Percentiles rank a stretch among this genome's conserved stretches.
phyloP scores from a whole-genome alignment of 345 rosid species.

The Eucalyptus leucophloia region DNA sequence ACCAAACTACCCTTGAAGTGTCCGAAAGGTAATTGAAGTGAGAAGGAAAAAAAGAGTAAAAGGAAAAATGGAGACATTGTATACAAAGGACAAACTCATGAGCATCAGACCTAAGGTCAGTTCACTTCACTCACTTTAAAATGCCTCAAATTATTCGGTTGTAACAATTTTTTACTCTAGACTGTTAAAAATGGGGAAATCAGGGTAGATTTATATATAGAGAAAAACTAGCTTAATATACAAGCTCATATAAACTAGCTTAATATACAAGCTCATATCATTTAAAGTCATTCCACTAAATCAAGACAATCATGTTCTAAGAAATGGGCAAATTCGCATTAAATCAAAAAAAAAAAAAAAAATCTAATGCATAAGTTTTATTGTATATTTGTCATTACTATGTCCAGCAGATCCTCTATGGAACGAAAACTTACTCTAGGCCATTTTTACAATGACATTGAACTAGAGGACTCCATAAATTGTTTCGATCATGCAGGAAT shows the following conservation, averaged over 20 bases:
- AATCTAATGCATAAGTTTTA: not conserved
- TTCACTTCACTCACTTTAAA: not conserved
- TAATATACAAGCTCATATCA: not conserved
- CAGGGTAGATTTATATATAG: not conserved
- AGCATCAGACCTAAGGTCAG: not conserved
- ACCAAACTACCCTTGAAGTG: no score
- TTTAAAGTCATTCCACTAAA: no score
- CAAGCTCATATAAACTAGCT: not conserved
- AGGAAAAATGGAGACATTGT: not conserved
- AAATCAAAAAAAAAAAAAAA: no score
- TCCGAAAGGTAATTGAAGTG: not conserved
- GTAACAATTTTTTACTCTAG: not conserved
- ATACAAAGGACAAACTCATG: not conserved
- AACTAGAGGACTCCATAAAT: not conserved
- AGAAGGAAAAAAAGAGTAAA: not conserved
- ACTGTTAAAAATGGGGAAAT: not conserved
- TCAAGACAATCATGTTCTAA: not conserved
- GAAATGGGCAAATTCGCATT: not conserved
- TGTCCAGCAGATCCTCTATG: not conserved
- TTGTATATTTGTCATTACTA: not conserved
- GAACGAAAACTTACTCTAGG: not conserved
- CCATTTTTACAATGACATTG: not conserved
- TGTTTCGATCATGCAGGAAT: not conserved
- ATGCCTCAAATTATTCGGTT: not conserved
- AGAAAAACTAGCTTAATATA: not conserved